A percentile compares a stretch with the other conserved stretches of the same genome.
Evolutionary conservation across 2,329 filamentous ascomycete species (phyloP).

Genomic region (Gremmenia infestans): DNA sequence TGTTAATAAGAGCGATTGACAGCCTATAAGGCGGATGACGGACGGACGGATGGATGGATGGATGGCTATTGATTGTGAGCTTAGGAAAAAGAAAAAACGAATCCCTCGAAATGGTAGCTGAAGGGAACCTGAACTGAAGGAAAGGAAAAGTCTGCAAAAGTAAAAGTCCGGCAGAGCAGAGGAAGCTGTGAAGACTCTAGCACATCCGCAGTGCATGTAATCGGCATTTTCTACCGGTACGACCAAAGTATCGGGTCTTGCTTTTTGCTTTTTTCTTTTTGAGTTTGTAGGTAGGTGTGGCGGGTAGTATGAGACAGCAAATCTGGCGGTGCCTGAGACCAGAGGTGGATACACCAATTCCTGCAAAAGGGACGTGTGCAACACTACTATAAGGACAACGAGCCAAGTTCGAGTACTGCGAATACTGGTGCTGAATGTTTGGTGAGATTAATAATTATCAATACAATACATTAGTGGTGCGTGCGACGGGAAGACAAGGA

Average conservation of each 20-base stretch:
- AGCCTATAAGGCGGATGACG: neutral
- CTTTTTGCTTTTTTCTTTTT: neutral
- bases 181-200: neutral
- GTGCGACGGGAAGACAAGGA: too few species aligned
- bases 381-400: neutral
- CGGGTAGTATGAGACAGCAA: neutral
- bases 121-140: neutral
- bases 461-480: too few species aligned
- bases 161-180: neutral
- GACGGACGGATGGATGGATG: neutral
- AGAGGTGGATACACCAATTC: neutral
- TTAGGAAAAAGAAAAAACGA: neutral
- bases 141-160: neutral
- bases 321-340: neutral
- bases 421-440: too few species aligned
- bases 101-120: neutral
- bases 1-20: neutral
- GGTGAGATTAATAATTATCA: too few species aligned
- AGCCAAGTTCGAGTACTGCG: too few species aligned
- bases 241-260: slow-evolving; percentile 6
- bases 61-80: neutral
- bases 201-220: slow-evolving; percentile 1
- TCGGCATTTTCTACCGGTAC: neutral
- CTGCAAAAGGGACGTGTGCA: neutral
- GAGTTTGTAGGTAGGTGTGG: neutral